phyloP scores from a whole-genome alignment of 2,329 filamentous ascomycete genomes.

The Trichothecium roseum region DNA sequence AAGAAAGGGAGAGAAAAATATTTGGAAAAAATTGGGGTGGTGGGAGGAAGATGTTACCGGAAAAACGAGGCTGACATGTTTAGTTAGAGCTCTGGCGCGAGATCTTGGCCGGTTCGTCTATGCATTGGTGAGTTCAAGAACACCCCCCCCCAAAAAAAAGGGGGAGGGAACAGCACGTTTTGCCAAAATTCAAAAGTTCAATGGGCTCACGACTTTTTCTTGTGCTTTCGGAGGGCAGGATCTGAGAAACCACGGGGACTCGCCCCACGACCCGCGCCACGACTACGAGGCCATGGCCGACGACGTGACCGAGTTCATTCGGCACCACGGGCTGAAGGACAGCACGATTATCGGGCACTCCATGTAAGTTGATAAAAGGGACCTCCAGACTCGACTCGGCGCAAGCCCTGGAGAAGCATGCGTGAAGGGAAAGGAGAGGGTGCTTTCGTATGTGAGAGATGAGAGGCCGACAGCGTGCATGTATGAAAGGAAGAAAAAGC shows the following conservation, averaged over 20 bases:
- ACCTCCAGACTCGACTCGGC: no score
- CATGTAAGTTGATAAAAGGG: slow-evolving; percentile 62
- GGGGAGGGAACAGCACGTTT: no score
- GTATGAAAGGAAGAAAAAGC: neutral
- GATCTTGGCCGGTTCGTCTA: slow-evolving; percentile 75
- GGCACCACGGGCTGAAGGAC: slow-evolving; percentile 56
- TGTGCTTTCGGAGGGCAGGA: slow-evolving; percentile 55
- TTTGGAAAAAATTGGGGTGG: no score
- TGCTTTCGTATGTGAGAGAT: no score
- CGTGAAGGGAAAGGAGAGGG: no score
- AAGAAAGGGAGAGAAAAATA: no score
- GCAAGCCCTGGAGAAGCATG: no score
- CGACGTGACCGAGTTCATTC: slow-evolving; percentile 72
- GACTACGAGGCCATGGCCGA: slow-evolving; percentile 75
- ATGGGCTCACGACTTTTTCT: no score
- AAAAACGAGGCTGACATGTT: slow-evolving; percentile 8
- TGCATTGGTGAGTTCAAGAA: slow-evolving; percentile 51
- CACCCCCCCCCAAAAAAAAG: no score
- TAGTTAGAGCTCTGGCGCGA: slow-evolving; percentile 60
- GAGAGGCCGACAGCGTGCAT: no score
- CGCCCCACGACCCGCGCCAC: slow-evolving; percentile 65
- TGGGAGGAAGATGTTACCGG: neutral
- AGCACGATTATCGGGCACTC: slow-evolving; percentile 84
- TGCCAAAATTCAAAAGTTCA: no score
- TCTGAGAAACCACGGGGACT: slow-evolving; percentile 86